phyloP scores from a whole-genome alignment of 257 asterid genomes.

The Solanum peruvianum region DNA sequence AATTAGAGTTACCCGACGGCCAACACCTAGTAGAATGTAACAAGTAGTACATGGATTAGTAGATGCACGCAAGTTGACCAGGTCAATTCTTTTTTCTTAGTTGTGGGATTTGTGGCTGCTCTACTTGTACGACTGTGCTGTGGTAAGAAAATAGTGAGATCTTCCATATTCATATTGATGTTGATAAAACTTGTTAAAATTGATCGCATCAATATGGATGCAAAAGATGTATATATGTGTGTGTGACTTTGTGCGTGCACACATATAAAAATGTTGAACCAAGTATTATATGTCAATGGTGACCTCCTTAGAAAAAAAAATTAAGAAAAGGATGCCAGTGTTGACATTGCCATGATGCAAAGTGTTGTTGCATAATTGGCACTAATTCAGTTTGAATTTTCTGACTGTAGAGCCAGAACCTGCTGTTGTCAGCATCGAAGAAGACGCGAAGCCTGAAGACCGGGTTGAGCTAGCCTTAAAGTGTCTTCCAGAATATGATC shows the following conservation, averaged over 20 bases:
- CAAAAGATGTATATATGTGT: background rate
- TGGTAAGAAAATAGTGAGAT: background rate
- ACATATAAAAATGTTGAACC: background rate
- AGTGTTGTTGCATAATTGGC: background rate
- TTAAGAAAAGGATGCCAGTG: background rate
- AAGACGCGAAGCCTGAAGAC: conserved; percentile 61
- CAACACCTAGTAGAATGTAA: background rate
- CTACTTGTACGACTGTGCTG: background rate
- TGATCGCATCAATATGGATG: background rate
- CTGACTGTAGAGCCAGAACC: conserved; percentile 54
- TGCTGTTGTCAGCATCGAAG: conserved; percentile 50
- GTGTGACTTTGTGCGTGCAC: background rate
- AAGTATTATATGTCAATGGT: background rate
- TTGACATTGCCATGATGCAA: background rate
- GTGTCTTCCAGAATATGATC: conserved; percentile 72
- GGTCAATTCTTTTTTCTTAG: background rate
- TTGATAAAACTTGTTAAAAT: background rate
- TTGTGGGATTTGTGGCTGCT: background rate
- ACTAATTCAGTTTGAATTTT: conserved; percentile 1
- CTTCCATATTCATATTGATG: background rate
- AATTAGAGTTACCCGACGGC: background rate
- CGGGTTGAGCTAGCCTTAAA: conserved; percentile 74
- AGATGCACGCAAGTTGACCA: background rate
- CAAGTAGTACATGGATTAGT: background rate
- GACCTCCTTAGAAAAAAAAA: background rate